Evolutionary conservation across 2,329 filamentous ascomycete species (phyloP).

Genomic region (Cordyceps fumosorosea): DNA sequence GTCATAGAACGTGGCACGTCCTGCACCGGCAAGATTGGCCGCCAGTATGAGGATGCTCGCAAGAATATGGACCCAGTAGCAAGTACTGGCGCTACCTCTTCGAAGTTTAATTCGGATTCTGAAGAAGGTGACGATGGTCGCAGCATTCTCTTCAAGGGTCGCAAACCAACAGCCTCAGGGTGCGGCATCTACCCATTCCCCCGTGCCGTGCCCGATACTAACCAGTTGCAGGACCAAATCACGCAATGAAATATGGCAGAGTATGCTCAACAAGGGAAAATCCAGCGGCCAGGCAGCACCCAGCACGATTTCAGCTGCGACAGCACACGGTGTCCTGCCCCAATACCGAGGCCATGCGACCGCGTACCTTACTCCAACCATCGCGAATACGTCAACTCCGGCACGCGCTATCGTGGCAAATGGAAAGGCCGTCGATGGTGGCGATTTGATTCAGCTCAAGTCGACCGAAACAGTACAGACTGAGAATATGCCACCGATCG

Average conservation of each 20-base stretch:
- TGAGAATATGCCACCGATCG: conserved; percentile 34
- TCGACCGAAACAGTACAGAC: conserved; percentile 25
- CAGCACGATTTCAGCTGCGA: conserved; percentile 45
- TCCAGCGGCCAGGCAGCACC: conserved; percentile 40
- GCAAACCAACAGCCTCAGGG: conserved; percentile 25
- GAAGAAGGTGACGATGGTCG: conserved; percentile 29
- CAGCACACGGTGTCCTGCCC: conserved; percentile 47
- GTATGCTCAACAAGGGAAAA: conserved; percentile 45
- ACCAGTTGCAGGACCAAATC: conserved; percentile 30
- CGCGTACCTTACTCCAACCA: conserved; percentile 40
- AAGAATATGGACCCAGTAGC: conserved; percentile 16
- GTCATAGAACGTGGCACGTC: conserved; percentile 20
- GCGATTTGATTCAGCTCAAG: conserved; percentile 16
- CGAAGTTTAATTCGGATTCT: conserved; percentile 21
- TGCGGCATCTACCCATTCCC: conserved; percentile 18
- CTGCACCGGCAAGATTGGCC: conserved; percentile 19
- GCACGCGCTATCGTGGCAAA: conserved; percentile 23
- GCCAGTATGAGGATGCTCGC: conserved; percentile 23
- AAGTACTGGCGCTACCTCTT: conserved; percentile 1
- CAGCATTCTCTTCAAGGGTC: conserved; percentile 33
- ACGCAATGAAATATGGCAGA: conserved; percentile 41
- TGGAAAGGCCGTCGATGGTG: conserved; percentile 22
- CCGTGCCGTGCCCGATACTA: not conserved
- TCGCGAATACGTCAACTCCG: conserved; percentile 32
- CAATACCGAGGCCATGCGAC: conserved; percentile 47